phyloP scores from a whole-genome alignment of 768 basidiomycete genomes.

The Xerocomus potaroensis region DNA sequence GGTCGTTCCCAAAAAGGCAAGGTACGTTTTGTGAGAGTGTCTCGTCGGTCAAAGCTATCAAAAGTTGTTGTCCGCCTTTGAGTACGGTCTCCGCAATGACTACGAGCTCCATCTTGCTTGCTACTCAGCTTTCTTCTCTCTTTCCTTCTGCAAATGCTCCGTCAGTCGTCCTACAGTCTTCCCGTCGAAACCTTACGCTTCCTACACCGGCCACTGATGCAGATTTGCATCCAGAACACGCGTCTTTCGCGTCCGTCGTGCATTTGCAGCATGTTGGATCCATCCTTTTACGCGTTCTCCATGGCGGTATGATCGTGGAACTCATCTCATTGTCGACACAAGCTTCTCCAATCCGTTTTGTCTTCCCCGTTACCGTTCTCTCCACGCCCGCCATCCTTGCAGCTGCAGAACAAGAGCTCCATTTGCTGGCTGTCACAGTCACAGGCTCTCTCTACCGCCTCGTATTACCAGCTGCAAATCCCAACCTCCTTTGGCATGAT shows the following conservation, averaged over 20 bases:
- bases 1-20: slow-evolving; percentile 22
- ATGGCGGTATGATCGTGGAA: slow-evolving; percentile 70
- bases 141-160: slow-evolving; percentile 48
- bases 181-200: slow-evolving; percentile 50
- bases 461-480: slow-evolving; percentile 54
- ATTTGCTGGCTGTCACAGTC: slow-evolving; percentile 65
- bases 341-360: slow-evolving; percentile 66
- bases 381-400: slow-evolving; percentile 63
- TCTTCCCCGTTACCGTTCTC: slow-evolving; percentile 68
- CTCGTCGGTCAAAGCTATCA: neutral
- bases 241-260: slow-evolving; percentile 56
- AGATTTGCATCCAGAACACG: slow-evolving; percentile 65
- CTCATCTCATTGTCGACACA: slow-evolving; percentile 68
- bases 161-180: slow-evolving; percentile 54
- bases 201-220: slow-evolving; percentile 36
- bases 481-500: slow-evolving; percentile 54
- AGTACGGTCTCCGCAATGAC: slow-evolving; percentile 20
- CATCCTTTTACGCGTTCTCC: slow-evolving; percentile 69
- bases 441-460: slow-evolving; percentile 72
- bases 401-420: slow-evolving; percentile 45
- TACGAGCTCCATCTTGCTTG: slow-evolving; percentile 38
- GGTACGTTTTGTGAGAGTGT: neutral
- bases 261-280: slow-evolving; percentile 56
- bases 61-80: too few relatives aligned
- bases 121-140: slow-evolving; percentile 63